phyloP scores from a whole-genome alignment of 2,329 filamentous ascomycete genomes.

The Pyricularia grisea region DNA sequence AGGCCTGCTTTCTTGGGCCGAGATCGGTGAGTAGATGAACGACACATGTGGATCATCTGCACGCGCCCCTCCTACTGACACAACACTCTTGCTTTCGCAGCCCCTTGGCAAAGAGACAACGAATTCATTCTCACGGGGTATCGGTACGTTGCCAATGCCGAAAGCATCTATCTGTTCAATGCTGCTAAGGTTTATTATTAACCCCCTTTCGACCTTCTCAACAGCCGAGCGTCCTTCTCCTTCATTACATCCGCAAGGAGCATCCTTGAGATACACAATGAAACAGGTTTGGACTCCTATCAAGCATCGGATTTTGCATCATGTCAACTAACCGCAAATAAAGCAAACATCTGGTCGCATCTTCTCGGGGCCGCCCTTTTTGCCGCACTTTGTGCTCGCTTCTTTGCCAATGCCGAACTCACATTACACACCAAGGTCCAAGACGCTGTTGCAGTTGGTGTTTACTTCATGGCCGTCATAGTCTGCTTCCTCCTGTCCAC shows the following conservation, averaged over 20 bases:
- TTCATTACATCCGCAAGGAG: conserved; percentile 1
- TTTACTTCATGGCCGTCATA: conserved; percentile 16
- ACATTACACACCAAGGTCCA: not conserved
- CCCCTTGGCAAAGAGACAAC: conserved; percentile 3
- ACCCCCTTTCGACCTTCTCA: not conserved
- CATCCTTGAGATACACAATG: conserved; percentile 1
- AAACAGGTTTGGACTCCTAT: not conserved
- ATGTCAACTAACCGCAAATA: not conserved
- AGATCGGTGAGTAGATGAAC: not conserved
- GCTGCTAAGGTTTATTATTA: not conserved
- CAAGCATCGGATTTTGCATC: not conserved
- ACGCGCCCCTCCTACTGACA: too few relatives aligned
- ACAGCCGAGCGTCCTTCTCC: conserved; percentile 1
- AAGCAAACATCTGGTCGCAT: conserved; percentile 20
- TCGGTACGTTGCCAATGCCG: not conserved
- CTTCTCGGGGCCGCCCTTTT: conserved; percentile 16
- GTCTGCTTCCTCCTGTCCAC: conserved; percentile 17
- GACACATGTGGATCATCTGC: too few relatives aligned
- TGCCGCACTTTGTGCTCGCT: conserved; percentile 9
- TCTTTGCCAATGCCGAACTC: conserved; percentile 1
- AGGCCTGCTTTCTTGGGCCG: not conserved
- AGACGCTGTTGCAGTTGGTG: conserved; percentile 11
- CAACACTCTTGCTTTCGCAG: not conserved
- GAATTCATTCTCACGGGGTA: conserved; percentile 3
- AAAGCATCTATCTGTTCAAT: not conserved